phyloP scores from a whole-genome alignment of 805 yeast species.

The Middelhovenomyces tepae region DNA sequence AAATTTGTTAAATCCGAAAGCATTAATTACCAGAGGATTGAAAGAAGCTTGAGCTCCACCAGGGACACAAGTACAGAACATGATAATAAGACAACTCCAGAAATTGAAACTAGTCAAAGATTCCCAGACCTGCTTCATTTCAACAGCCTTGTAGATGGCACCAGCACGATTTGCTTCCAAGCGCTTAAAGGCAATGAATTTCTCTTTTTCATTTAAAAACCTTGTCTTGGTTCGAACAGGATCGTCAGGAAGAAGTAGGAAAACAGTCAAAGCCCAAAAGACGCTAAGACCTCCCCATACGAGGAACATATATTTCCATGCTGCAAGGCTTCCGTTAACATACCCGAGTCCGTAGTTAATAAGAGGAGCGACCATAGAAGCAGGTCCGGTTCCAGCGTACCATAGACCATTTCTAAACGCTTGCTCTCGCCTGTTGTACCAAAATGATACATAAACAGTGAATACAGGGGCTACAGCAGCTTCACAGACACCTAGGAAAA shows the following conservation, averaged over 20 bases:
- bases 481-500: constrained; percentile 12
- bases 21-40: constrained; percentile 35
- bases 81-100: constrained; percentile 29
- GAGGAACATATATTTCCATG: constrained; percentile 44
- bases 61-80: constrained; percentile 28
- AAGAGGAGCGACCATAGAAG: constrained; percentile 28
- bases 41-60: constrained; percentile 35
- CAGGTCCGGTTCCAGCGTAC: too few species aligned
- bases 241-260: constrained; percentile 42
- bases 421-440: constrained; percentile 10
- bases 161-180: constrained; percentile 31
- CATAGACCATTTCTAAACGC: constrained; percentile 7
- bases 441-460: constrained; percentile 9
- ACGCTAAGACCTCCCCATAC: constrained; percentile 45
- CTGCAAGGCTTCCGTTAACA: constrained; percentile 32
- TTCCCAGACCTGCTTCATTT: constrained; percentile 39
- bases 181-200: constrained; percentile 39
- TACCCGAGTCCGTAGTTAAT: constrained; percentile 40
- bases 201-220: constrained; percentile 40
- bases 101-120: constrained; percentile 39
- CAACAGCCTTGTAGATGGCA: constrained; percentile 38
- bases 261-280: constrained; percentile 23
- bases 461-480: constrained; percentile 10
- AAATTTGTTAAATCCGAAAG: constrained; percentile 28
- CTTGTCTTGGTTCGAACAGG: constrained; percentile 47